Percentiles rank a stretch among this genome's conserved stretches.
These are phyloP conservation scores for Erucastrum elatum DNA, from an alignment of 345 rosid species.

Conservation along the genomic window DNA sequence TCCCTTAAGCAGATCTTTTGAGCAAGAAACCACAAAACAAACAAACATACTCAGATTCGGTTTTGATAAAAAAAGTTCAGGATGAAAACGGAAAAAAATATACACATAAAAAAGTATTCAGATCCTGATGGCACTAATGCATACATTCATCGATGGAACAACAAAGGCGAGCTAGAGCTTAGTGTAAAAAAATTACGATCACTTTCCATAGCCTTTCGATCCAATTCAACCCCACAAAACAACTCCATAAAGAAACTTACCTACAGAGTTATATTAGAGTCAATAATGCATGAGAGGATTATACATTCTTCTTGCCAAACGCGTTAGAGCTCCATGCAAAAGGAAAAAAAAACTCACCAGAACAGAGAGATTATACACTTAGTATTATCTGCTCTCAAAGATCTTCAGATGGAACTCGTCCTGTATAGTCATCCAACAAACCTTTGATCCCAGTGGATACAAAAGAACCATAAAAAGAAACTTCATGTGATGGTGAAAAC, in stretches of 20 bases:
- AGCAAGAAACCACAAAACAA: conserved; percentile 5
- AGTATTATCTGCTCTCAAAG: neutral
- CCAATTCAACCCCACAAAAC: conserved; percentile 10
- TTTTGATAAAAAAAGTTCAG: too few species aligned
- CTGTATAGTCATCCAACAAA: conserved; percentile 29
- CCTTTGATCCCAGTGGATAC: conserved; percentile 24
- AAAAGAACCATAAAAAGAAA: neutral
- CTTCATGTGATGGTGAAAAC: neutral
- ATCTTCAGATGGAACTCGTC: neutral
- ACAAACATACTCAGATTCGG: neutral
- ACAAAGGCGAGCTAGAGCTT: conserved; percentile 28
- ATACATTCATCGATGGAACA: conserved; percentile 77
- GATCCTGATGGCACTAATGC: neutral
- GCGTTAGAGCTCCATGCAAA: too few species aligned
- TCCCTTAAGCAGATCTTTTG: conserved; percentile 5
- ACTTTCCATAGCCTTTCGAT: conserved; percentile 70
- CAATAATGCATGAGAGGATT: too few species aligned
- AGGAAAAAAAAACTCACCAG: too few species aligned
- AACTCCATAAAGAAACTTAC: too few species aligned
- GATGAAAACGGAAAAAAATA: neutral
- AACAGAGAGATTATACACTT: neutral
- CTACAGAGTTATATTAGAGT: too few species aligned
- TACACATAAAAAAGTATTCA: neutral
- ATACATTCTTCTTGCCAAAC: too few species aligned
- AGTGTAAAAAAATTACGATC: neutral